Evolutionary conservation across 352 stramenopile genomes (phyloP), one percentile per base, ranked within the genome.

Genomic region (Globisporangium lucens): DNA sequence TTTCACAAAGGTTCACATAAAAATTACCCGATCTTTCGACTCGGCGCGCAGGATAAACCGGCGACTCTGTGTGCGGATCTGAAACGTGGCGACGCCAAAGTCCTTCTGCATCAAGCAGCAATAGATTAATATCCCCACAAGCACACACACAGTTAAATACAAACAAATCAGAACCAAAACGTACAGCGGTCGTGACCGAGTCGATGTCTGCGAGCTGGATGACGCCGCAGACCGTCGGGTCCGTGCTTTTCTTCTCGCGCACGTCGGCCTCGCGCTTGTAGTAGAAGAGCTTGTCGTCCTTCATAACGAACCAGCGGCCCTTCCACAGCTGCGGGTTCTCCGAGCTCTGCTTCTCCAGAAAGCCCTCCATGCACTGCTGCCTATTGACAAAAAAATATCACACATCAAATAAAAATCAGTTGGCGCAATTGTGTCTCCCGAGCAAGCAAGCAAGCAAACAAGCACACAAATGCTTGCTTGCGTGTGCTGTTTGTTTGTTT

Each of bases 301-400:
- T 84, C 84, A 95, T 93, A 66, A 95, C 88, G 60, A 95, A 93
- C 88, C 88, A 95, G 29, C 88, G 79, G 24, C 73, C 76, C 46
- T 95, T 95, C 85, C 86, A 95, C 35, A 77, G 66, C 38, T 82
- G 74, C 15, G 77, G 75, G 67, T 91, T 72, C 66, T 93, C 85
- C 13, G 74, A 77, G 75, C 85, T 93, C 74, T 95, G 86, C 63
- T 95, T 95, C 65, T 94, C 85, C 29, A 95, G 65, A 61, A 87
- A 89, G 13, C 88, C 88, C 51, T 89, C 78, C 85, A 92, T 89
- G 66, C 80, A 85, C 27, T 79, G 79, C 70, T 85, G 82, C 65
- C 83, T 92, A 53, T 41, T 63, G 4, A 29, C 24, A 24, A 60
- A 36, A 65, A 47, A 15, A 20, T 12, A 66, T 46, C 20, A 51